phyloP scores from a whole-genome alignment of 2,329 filamentous ascomycete species.

The Orbilia blumenaviensis region DNA sequence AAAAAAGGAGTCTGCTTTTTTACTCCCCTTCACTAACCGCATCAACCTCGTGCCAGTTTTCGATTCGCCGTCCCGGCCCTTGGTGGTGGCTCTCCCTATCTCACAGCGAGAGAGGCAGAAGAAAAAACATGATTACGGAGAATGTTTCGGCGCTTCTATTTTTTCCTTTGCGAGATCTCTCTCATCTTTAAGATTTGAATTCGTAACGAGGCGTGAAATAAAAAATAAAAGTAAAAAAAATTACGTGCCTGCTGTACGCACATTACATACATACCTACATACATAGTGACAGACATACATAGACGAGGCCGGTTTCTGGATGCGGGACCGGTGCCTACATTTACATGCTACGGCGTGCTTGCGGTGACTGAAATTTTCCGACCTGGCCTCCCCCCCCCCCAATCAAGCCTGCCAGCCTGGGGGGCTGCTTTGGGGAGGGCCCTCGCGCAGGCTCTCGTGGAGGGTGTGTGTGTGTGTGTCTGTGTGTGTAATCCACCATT shows the following conservation, averaged over 20 bases:
- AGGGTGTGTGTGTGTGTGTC: no score
- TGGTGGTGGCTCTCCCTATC: not conserved
- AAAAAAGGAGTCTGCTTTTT: not conserved
- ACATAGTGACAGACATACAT: no score
- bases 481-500: constrained; percentile 48
- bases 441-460: constrained; percentile 22
- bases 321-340: constrained; percentile 16
- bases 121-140: not conserved
- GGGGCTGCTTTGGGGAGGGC: constrained; percentile 41
- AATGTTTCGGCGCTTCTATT: constrained; percentile 13
- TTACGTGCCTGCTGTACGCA: constrained; percentile 22
- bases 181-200: constrained; percentile 5
- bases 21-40: constrained; percentile 11
- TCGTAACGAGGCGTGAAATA: constrained; percentile 43
- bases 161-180: constrained; percentile 6
- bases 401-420: no score
- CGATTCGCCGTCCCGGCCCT: constrained; percentile 11
- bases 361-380: constrained; percentile 45
- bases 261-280: no score
- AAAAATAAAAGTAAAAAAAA: constrained; percentile 25
- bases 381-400: no score
- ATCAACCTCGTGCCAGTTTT: constrained; percentile 26
- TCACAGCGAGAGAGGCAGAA: not conserved
- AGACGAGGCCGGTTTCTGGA: constrained; percentile 11
- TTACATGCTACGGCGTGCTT: not conserved